Evolutionary conservation across 768 basidiomycete species (phyloP).

Genomic region (Obba rivulosa): DNA sequence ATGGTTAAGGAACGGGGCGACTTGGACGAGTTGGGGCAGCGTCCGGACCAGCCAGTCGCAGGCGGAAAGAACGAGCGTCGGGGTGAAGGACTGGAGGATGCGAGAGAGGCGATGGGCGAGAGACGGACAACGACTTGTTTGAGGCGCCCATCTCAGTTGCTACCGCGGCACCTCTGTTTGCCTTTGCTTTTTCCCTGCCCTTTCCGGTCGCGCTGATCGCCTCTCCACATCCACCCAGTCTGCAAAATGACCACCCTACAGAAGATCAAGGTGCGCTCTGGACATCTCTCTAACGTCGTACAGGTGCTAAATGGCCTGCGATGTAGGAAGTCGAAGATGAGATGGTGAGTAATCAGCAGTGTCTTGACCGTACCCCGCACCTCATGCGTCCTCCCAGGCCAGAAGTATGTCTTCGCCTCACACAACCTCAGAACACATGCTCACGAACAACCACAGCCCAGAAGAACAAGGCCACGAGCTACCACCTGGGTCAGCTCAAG

Average conservation of each 20-base stretch:
- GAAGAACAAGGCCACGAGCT: constrained; percentile 95
- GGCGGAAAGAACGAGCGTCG: constrained; percentile 14
- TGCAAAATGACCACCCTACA: constrained; percentile 79
- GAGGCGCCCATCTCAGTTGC: constrained; percentile 1
- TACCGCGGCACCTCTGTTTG: constrained; percentile 1
- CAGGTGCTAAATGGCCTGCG: not conserved
- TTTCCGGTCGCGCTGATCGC: constrained; percentile 2
- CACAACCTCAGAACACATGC: constrained; percentile 7
- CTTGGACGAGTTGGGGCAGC: constrained; percentile 16
- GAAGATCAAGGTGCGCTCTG: constrained; percentile 68
- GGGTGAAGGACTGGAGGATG: constrained; percentile 13
- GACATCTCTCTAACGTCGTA: not conserved
- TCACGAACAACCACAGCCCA: constrained; percentile 52
- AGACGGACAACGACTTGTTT: no score
- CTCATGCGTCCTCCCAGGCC: constrained; percentile 38
- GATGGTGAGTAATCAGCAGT: constrained; percentile 57
- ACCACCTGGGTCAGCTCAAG: constrained; percentile 94
- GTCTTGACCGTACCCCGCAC: constrained; percentile 12
- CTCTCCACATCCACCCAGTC: constrained; percentile 5
- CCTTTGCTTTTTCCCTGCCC: constrained; percentile 1
- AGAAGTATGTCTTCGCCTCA: constrained; percentile 54
- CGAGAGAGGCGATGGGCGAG: constrained; percentile 14
- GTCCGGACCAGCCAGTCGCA: constrained; percentile 20
- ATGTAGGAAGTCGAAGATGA: constrained; percentile 91
- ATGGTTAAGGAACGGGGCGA: constrained; percentile 18